Evolutionary conservation across 495 filamentous ascomycete species (phyloP).

Genomic region (Cercophora newfieldiana): DNA sequence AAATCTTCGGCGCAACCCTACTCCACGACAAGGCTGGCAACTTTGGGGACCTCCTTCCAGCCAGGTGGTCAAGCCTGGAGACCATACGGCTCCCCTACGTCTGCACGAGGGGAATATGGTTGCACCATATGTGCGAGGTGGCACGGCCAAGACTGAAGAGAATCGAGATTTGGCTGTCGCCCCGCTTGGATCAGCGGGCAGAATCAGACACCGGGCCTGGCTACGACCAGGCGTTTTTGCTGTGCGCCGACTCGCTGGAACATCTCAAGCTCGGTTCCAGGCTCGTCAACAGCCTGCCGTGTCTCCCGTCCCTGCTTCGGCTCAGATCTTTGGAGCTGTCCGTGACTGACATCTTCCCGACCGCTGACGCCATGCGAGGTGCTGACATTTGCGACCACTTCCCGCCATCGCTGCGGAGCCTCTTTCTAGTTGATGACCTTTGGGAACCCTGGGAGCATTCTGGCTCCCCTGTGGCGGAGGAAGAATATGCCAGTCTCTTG

Average conservation of each 20-base stretch:
- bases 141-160: not conserved
- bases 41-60: not conserved
- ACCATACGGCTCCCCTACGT: not conserved
- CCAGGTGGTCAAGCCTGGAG: not conserved
- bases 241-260: constrained; percentile 3
- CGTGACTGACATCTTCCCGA: not conserved
- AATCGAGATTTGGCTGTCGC: not conserved
- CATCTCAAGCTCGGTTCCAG: not conserved
- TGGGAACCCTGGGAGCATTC: not conserved
- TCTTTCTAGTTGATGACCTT: not conserved
- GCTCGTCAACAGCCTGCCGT: not conserved
- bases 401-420: not conserved
- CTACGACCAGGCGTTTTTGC: not conserved
- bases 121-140: not conserved
- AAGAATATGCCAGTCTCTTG: no score
- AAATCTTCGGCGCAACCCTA: not conserved
- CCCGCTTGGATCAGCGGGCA: not conserved
- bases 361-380: not conserved
- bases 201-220: not conserved
- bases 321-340: not conserved
- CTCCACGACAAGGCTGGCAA: not conserved
- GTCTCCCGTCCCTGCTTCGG: not conserved
- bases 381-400: not conserved
- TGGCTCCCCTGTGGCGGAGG: no score
- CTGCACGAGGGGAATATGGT: not conserved